These are phyloP conservation scores for Aspergillus novofumigatus DNA, from an alignment of 2,329 filamentous ascomycete genomes.

Conservation along the genomic window DNA sequence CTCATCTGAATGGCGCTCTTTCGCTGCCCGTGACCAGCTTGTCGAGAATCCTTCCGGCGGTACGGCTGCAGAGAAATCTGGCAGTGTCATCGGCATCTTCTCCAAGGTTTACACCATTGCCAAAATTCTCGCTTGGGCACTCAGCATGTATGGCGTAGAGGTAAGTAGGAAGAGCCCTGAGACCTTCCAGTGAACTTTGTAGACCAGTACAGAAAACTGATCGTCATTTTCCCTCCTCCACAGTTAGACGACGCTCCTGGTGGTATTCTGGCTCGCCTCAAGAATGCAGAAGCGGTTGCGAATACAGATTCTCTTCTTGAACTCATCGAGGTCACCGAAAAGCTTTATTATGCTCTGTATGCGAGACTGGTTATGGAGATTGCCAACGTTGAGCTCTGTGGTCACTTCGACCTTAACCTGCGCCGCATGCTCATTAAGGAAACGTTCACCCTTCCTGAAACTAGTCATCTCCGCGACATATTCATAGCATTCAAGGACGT, in stretches of 20 bases:
- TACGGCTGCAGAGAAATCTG: conserved; percentile 19
- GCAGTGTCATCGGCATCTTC: conserved; percentile 27
- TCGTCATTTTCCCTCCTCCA: neutral
- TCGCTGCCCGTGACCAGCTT: conserved; percentile 7
- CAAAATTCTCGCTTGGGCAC: conserved; percentile 31
- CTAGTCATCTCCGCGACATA: conserved; percentile 31
- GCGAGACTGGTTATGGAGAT: conserved; percentile 36
- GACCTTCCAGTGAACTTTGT: neutral
- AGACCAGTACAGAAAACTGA: neutral
- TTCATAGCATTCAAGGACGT: conserved; percentile 30
- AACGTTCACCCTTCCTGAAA: conserved; percentile 27
- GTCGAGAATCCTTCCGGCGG: conserved; percentile 17
- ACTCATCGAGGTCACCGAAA: conserved; percentile 33
- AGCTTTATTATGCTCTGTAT: conserved; percentile 36
- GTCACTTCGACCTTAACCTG: conserved; percentile 24
- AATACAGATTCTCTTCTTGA: conserved; percentile 21
- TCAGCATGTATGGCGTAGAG: conserved; percentile 31
- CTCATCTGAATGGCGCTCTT: conserved; percentile 27
- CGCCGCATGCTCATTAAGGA: conserved; percentile 15
- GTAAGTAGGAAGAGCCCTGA: conserved; percentile 16
- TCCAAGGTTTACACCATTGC: conserved; percentile 33
- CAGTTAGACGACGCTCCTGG: conserved; percentile 29
- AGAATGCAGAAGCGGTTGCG: conserved; percentile 27
- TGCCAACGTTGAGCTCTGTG: conserved; percentile 32
- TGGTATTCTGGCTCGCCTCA: conserved; percentile 29